These are phyloP conservation scores for Potentilla sterilis DNA, from an alignment of 306 rosid species.

Conservation along the genomic window DNA sequence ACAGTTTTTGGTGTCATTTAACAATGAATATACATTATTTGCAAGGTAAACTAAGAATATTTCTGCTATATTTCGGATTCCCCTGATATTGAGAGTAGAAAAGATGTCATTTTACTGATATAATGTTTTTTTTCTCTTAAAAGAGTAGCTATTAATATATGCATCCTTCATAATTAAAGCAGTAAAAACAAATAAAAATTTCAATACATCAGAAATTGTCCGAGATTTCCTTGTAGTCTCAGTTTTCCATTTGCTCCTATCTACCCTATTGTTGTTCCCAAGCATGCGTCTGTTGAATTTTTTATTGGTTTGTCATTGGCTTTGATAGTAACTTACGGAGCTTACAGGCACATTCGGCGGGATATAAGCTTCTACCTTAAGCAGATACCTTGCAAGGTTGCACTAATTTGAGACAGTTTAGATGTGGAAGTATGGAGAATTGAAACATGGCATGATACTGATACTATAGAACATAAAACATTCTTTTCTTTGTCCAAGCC, in stretches of 20 bases:
- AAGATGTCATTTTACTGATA: background rate
- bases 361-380: constrained; percentile 52
- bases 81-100: too few relatives aligned
- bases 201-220: background rate
- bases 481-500: constrained; percentile 49
- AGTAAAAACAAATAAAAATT: background rate
- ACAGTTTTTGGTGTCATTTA: too few relatives aligned
- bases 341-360: constrained; percentile 55
- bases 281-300: background rate
- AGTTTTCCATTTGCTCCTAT: background rate
- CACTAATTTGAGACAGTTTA: constrained; percentile 51
- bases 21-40: too few relatives aligned
- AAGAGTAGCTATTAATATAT: background rate
- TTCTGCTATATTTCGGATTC: too few relatives aligned
- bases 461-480: constrained; percentile 35
- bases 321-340: constrained; percentile 7
- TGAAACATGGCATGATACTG: constrained; percentile 27
- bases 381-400: constrained; percentile 68
- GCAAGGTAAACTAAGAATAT: too few relatives aligned
- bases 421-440: constrained; percentile 42
- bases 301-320: background rate
- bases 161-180: background rate
- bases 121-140: background rate
- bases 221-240: background rate
- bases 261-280: background rate